Conservation (phyloP, 495 filamentous ascomycete genomes). For the Aspergillus ellipticus region DNA sequence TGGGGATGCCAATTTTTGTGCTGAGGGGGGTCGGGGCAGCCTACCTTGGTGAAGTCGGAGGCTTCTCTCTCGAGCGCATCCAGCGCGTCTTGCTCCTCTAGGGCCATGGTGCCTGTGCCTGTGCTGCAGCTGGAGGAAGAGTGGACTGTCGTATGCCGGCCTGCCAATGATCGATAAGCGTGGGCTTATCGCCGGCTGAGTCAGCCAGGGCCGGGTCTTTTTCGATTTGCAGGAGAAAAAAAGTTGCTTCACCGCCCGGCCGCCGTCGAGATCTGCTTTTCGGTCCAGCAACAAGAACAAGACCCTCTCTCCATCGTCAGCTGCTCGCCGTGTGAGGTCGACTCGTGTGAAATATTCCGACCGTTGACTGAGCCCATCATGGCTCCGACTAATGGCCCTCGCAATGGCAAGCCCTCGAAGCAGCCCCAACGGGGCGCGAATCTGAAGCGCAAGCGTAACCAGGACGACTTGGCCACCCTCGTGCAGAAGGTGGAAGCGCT, state of each 20-base stretch:
- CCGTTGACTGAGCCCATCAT: constrained; percentile 19
- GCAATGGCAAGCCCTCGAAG: constrained; percentile 24
- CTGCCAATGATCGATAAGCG: constrained; percentile 13
- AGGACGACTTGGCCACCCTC: constrained; percentile 43
- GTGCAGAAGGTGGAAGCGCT: constrained; percentile 47
- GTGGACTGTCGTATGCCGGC: constrained; percentile 1
- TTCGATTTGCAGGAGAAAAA: constrained; percentile 30
- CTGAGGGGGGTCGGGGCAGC: not conserved
- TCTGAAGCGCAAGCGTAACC: constrained; percentile 62
- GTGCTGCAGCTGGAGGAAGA: not conserved
- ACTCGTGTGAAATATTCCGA: not conserved
- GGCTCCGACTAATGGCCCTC: constrained; percentile 24
- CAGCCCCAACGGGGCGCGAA: constrained; percentile 25
- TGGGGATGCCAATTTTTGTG: not conserved
- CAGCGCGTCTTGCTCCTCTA: constrained; percentile 75
- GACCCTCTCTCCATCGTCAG: constrained; percentile 3
- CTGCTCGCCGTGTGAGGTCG: not conserved
- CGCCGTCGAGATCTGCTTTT: constrained; percentile 1
- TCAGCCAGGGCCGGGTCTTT: constrained; percentile 22
- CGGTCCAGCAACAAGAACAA: constrained; percentile 4
- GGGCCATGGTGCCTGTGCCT: constrained; percentile 26
- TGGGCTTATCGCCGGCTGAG: constrained; percentile 38
- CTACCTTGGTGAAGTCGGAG: constrained; percentile 84
- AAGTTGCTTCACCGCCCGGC: constrained; percentile 26
- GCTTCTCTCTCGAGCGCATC: constrained; percentile 82